Base-by-base conservation (phyloP, 352 stramenopile species). In the Pythium aristosporum region DNA sequence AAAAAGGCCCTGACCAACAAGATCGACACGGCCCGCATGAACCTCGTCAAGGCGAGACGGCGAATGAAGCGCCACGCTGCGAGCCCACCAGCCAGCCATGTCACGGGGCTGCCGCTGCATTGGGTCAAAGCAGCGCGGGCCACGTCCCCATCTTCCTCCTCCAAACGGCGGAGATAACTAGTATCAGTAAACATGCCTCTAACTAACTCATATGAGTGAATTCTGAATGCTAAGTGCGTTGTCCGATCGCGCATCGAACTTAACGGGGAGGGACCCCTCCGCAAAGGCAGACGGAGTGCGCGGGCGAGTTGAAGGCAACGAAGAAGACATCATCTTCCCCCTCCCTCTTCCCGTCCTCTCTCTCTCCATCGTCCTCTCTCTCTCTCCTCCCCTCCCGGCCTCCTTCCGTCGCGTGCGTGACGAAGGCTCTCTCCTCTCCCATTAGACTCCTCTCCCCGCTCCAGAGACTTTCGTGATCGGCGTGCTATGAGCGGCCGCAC, bases 281-380 rank as follows among this genome's bases (percentile, higher is more conserved):
- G 39, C 34, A 39, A 39, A 46, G 13, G 28, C 39, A 58, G 53
- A 68, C 52, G 34, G 30, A 25, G 55, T 43, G 15, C 37, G 34
- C 59, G 50, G n/a, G 25, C 21, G 43, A 68, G 62, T 69, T 69
- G 63, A 69, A 69, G 63, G 63, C 55, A 69, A 64, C 49, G 50
- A 66, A 66, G 49, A 57, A 66, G 50, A 37, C 46, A 10, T 20
- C 10, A 18, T 15, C 16, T 18, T 25, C 25, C 41, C 20, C 43
- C 12, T 23, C 23, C 41, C 39, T 20, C 36, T 39, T 15, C n/a
- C 28, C 12, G n/a, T 51, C 42, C 25, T 62, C 56, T 46, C 34
- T 20, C 44, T 49, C 54, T 25, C 34, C 37, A 20, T 7, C 53
- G 37, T 39, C 23, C 32, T 39, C 53, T 48, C 49, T 42, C 28